These are phyloP conservation scores for Candida quercuum DNA, from an alignment of 805 yeast species.

Conservation along the genomic window DNA sequence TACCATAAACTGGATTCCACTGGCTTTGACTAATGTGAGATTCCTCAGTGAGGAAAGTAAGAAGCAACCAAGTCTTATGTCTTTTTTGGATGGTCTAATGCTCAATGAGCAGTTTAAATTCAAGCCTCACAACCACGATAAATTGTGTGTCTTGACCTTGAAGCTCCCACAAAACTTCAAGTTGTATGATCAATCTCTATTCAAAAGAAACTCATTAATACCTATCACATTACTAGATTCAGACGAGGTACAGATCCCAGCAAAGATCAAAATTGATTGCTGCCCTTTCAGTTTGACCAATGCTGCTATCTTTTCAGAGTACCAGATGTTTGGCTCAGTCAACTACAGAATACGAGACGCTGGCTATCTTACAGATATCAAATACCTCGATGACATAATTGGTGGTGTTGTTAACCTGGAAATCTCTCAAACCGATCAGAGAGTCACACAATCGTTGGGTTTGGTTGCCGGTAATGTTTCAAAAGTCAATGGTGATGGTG, in stretches of 20 bases:
- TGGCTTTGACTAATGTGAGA: slow-evolving; percentile 5
- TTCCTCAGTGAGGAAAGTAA: slow-evolving; percentile 2
- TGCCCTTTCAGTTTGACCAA: slow-evolving; percentile 27
- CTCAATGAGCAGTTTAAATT: slow-evolving; percentile 13
- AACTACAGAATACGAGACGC: slow-evolving; percentile 11
- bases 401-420: slow-evolving; percentile 20
- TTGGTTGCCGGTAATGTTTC: slow-evolving; percentile 18
- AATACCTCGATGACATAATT: slow-evolving; percentile 22
- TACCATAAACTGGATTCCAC: slow-evolving; percentile 15
- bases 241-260: slow-evolving; percentile 10
- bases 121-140: slow-evolving; percentile 10
- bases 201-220: slow-evolving; percentile 6
- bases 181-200: slow-evolving; percentile 6
- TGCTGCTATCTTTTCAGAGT: slow-evolving; percentile 22
- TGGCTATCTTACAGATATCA: slow-evolving; percentile 20
- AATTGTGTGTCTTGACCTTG: slow-evolving; percentile 16
- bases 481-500: slow-evolving; percentile 26
- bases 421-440: not conserved
- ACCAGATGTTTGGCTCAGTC: slow-evolving; percentile 15
- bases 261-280: slow-evolving; percentile 15
- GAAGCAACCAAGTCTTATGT: not conserved
- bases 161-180: slow-evolving; percentile 4
- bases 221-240: slow-evolving; percentile 10
- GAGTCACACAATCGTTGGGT: slow-evolving; percentile 14
- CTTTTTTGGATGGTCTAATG: slow-evolving; percentile 8